Evolutionary conservation across 148 eudicot species (phyloP).

Genomic region (Dianthus caryophyllus): DNA sequence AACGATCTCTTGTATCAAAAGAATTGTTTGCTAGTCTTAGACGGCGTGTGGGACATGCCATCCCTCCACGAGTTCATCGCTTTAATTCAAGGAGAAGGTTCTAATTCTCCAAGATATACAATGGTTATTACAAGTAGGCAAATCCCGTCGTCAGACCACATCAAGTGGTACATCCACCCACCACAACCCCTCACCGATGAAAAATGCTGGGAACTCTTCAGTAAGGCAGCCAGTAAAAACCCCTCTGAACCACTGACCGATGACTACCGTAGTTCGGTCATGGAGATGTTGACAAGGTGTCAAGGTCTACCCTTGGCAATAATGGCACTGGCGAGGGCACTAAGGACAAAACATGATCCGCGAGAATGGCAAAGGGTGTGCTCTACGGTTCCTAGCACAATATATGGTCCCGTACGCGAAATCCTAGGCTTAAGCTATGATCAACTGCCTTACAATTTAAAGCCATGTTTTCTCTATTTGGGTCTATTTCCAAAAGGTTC

Average conservation of each 20-base stretch:
- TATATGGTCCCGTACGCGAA: background rate
- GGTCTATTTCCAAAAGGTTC: background rate
- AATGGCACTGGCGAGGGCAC: conserved; percentile 10
- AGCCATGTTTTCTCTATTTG: conserved; percentile 15
- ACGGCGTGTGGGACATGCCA: conserved; percentile 24
- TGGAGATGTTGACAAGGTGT: conserved; percentile 20
- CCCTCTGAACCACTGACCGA: background rate
- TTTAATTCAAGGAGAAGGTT: background rate
- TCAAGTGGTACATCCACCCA: background rate
- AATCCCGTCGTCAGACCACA: background rate
- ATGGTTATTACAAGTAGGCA: conserved; percentile 31
- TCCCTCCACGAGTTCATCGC: conserved; percentile 8
- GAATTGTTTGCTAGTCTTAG: conserved; percentile 23
- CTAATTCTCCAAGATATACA: background rate
- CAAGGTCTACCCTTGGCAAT: conserved; percentile 27
- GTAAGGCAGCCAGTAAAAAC: conserved; percentile 15
- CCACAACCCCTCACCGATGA: conserved; percentile 16
- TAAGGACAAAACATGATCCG: conserved; percentile 9
- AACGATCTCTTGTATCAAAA: conserved; percentile 10
- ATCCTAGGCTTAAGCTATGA: conserved; percentile 11
- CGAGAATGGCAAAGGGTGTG: conserved; percentile 19
- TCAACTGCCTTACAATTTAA: conserved; percentile 11
- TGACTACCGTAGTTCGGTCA: conserved; percentile 3
- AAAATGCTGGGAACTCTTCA: conserved; percentile 21
- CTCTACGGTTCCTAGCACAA: background rate